Conservation (phyloP, 768 basidiomycete species). For the Dictyophora rubrovolvata region DNA sequence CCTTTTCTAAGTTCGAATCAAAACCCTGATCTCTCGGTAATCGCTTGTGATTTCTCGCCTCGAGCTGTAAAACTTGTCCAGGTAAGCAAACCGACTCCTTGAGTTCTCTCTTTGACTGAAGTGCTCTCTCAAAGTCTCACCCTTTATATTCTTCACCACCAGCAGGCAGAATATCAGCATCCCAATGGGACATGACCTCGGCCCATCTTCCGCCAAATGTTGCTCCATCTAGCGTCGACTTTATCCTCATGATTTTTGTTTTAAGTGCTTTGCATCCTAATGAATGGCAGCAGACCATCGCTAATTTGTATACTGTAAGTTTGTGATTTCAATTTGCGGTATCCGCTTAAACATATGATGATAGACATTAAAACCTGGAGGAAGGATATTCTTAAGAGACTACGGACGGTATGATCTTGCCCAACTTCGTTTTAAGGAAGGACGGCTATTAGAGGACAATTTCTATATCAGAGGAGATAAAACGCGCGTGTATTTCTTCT, state of each 20-base stretch:
- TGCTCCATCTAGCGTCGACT: slow-evolving; percentile 63
- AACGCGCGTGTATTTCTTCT: slow-evolving; percentile 96
- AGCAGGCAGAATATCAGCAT: slow-evolving; percentile 60
- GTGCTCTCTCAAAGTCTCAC: slow-evolving; percentile 41
- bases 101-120: neutral
- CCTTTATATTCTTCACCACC: slow-evolving; percentile 58
- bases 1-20: slow-evolving; percentile 75
- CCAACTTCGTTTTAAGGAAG: slow-evolving; percentile 84
- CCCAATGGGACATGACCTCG: slow-evolving; percentile 88
- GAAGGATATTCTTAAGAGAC: slow-evolving; percentile 77
- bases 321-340: neutral
- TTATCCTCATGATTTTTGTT: slow-evolving; percentile 89
- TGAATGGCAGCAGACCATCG: slow-evolving; percentile 80
- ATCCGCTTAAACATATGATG: neutral
- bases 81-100: slow-evolving; percentile 29
- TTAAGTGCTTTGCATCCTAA: slow-evolving; percentile 86
- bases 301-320: slow-evolving; percentile 66
- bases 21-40: slow-evolving; percentile 65
- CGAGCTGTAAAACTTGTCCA: slow-evolving; percentile 87
- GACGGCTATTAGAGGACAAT: slow-evolving; percentile 83
- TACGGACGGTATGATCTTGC: slow-evolving; percentile 94
- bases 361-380: slow-evolving; percentile 86
- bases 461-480: slow-evolving; percentile 96
- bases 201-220: slow-evolving; percentile 51
- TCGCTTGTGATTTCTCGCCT: slow-evolving; percentile 85